phyloP scores from a whole-genome alignment of 306 rosid genomes.

The Gastrolobium bilobum region DNA sequence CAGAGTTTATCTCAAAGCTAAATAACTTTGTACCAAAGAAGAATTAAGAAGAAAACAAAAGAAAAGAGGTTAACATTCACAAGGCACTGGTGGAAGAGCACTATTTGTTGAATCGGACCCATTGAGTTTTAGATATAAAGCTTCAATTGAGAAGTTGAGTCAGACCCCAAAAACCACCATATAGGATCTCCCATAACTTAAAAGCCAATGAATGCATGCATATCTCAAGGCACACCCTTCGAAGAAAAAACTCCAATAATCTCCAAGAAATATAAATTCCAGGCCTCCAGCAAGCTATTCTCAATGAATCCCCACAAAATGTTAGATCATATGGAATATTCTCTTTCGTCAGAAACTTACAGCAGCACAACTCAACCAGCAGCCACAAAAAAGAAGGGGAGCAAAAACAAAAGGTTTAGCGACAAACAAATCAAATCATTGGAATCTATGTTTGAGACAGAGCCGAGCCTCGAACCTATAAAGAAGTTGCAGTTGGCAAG shows the following conservation, averaged over 20 bases:
- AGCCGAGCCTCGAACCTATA: conserved; percentile 68
- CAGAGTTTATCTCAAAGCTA: not conserved
- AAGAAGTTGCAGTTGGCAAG: conserved; percentile 66
- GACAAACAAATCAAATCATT: conserved; percentile 70
- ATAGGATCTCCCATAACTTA: not conserved
- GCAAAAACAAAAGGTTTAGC: conserved; percentile 64
- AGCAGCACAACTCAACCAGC: conserved; percentile 31
- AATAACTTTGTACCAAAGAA: not conserved
- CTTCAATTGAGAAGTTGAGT: not conserved
- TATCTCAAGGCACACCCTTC: conserved; percentile 20
- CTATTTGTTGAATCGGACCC: not conserved
- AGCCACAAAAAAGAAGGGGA: conserved; percentile 43
- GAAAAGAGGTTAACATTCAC: not conserved
- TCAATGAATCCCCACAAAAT: not conserved
- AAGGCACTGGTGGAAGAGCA: conserved; percentile 23
- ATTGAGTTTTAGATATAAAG: conserved; percentile 43
- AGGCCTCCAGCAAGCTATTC: not conserved
- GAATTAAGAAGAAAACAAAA: not conserved
- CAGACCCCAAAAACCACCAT: not conserved
- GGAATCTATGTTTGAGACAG: conserved; percentile 69
- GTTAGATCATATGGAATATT: conserved; percentile 41
- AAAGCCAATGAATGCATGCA: not conserved
- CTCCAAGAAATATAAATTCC: no score
- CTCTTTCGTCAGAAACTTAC: conserved; percentile 46
- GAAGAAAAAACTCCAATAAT: not conserved